Evolutionary conservation across 2,329 filamentous ascomycete species (phyloP).

Genomic region (Monosporascus cannonballus): DNA sequence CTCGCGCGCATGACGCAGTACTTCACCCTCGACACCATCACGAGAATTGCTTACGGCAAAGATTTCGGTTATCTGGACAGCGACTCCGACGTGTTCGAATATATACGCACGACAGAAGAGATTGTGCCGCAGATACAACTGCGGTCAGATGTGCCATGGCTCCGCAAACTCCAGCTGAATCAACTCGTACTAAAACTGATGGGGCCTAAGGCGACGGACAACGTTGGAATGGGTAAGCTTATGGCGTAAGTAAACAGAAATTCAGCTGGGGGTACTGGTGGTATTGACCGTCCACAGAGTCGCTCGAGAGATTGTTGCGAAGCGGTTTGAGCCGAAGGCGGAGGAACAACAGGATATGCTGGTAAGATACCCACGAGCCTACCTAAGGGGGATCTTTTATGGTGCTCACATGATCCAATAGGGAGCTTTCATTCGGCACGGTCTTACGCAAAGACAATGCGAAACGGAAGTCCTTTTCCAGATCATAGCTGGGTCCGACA

Average conservation of each 20-base stretch:
- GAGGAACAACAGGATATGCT: conserved; percentile 14
- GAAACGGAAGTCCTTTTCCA: conserved; percentile 20
- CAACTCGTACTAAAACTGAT: conserved; percentile 12
- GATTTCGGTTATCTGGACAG: conserved; percentile 20
- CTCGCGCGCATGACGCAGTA: conserved; percentile 9
- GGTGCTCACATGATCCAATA: conserved; percentile 1
- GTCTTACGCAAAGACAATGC: conserved; percentile 20
- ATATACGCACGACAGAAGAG: conserved; percentile 9
- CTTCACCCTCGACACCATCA: conserved; percentile 22
- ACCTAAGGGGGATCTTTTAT: too few species aligned
- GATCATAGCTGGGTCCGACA: conserved; percentile 35
- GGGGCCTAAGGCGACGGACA: conserved; percentile 18
- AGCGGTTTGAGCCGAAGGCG: conserved; percentile 5
- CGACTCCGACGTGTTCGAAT: conserved; percentile 18
- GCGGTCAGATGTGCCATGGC: conserved; percentile 16
- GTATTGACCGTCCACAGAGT: conserved; percentile 4
- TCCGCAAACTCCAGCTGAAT: conserved; percentile 15
- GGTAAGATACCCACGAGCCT: conserved; percentile 7
- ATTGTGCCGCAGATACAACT: conserved; percentile 9
- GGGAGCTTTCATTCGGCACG: conserved; percentile 25
- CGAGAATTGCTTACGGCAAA: conserved; percentile 18
- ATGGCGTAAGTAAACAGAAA: conserved; percentile 7
- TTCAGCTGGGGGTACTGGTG: background rate
- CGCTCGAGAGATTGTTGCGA: conserved; percentile 7
- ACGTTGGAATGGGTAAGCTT: conserved; percentile 15